Conservation (phyloP, 148 eudicot genomes). For the Persicaria maculosa region DNA sequence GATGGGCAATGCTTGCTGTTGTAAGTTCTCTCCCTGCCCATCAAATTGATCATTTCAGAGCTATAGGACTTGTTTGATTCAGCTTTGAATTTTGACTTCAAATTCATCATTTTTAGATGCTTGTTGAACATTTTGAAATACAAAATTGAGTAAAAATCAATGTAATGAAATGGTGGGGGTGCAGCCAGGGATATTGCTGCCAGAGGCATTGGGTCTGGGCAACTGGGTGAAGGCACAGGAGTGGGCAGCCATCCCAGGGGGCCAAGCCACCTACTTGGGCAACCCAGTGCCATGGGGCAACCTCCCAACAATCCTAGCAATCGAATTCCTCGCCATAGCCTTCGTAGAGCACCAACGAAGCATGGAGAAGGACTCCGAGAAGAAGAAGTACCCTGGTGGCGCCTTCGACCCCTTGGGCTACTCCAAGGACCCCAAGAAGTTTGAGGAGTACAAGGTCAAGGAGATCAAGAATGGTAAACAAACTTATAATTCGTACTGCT, state of each 20-base stretch:
- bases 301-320: conserved; percentile 78
- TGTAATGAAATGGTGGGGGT: background rate
- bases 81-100: background rate
- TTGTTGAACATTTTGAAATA: too few relatives aligned
- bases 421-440: conserved; percentile 86
- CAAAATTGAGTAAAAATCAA: too few relatives aligned
- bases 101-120: too few relatives aligned
- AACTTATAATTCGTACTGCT: background rate
- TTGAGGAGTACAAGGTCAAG: conserved; percentile 84
- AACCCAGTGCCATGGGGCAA: conserved; percentile 99
- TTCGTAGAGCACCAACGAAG: conserved; percentile 91
- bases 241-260: conserved; percentile 96
- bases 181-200: conserved; percentile 92
- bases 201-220: conserved; percentile 92
- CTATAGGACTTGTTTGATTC: background rate
- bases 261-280: conserved; percentile 92
- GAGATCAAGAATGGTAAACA: conserved; percentile 82
- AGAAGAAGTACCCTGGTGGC: conserved; percentile 97
- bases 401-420: conserved; percentile 95
- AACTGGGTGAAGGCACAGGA: conserved; percentile 99
- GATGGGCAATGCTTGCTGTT: conserved; percentile 99
- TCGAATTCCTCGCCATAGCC: conserved; percentile 77
- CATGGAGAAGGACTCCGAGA: conserved; percentile 89
- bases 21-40: conserved; percentile 33
- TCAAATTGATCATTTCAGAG: too few relatives aligned